Conservation (phyloP, 306 rosid genomes). For the Adenanthera pavonina region DNA sequence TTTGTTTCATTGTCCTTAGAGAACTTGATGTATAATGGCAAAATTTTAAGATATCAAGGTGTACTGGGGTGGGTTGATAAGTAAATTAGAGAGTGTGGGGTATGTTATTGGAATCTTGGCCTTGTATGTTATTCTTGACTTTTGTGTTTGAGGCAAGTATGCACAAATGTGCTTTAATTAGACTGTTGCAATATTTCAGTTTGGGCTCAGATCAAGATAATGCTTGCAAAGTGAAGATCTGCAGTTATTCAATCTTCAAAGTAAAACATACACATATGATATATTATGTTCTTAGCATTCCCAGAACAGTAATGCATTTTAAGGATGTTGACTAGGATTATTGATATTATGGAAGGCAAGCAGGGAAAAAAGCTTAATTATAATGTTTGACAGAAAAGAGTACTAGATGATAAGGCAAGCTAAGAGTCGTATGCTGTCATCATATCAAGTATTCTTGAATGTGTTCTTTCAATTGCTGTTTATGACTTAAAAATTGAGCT, state of each 20-base stretch:
- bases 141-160: too few species aligned
- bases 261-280: neutral
- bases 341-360: neutral
- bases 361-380: neutral
- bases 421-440: slow-evolving; percentile 5
- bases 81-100: neutral
- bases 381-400: neutral
- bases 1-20: neutral
- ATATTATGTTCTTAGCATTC: slow-evolving; percentile 1
- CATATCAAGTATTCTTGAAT: neutral
- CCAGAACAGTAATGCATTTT: slow-evolving; percentile 7
- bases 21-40: neutral
- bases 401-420: neutral
- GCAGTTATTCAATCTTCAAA: neutral
- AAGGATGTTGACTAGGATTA: neutral
- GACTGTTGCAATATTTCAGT: slow-evolving; percentile 11
- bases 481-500: slow-evolving; percentile 7
- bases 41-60: neutral
- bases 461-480: neutral
- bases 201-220: neutral
- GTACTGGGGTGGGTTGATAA: neutral
- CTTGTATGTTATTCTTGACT: neutral
- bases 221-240: slow-evolving; percentile 15
- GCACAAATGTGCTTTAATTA: slow-evolving; percentile 6
- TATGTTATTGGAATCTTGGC: neutral